These are phyloP conservation scores for Zostera marina DNA, from an alignment of 116 monocot species.

Conservation along the genomic window DNA sequence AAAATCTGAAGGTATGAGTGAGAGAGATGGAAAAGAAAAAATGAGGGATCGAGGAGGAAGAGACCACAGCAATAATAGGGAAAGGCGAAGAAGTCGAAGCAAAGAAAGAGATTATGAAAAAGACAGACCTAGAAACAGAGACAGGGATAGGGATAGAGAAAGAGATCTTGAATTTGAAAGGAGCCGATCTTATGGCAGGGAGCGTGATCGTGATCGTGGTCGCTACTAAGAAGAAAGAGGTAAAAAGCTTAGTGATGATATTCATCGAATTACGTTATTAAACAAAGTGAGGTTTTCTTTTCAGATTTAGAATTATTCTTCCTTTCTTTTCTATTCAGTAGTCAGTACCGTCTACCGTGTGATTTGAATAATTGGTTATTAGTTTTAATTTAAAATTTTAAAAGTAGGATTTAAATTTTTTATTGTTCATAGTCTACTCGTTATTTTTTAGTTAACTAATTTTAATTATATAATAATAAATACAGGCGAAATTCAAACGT, in stretches of 20 bases:
- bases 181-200: slow-evolving; percentile 4
- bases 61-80: slow-evolving; percentile 21
- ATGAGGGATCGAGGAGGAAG: slow-evolving; percentile 34
- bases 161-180: slow-evolving; percentile 10
- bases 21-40: slow-evolving; percentile 40
- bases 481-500: no score
- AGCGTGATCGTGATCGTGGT: slow-evolving; percentile 9
- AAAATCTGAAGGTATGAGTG: slow-evolving; percentile 12
- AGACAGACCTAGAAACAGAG: slow-evolving; percentile 37
- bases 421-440: no score
- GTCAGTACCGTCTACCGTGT: no score
- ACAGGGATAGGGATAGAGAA: slow-evolving; percentile 9
- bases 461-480: no score
- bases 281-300: no score
- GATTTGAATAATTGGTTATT: no score
- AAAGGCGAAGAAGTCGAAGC: slow-evolving; percentile 40
- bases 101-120: slow-evolving; percentile 34
- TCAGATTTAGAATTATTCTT: no score
- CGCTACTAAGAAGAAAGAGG: neutral
- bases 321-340: no score
- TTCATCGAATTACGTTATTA: no score
- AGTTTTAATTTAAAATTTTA: no score
- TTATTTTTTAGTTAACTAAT: no score
- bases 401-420: no score
- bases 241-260: neutral